Evolutionary conservation across 1,284 basidiomycete genomes (phyloP).

Genomic region (Meira miltonrushii): DNA sequence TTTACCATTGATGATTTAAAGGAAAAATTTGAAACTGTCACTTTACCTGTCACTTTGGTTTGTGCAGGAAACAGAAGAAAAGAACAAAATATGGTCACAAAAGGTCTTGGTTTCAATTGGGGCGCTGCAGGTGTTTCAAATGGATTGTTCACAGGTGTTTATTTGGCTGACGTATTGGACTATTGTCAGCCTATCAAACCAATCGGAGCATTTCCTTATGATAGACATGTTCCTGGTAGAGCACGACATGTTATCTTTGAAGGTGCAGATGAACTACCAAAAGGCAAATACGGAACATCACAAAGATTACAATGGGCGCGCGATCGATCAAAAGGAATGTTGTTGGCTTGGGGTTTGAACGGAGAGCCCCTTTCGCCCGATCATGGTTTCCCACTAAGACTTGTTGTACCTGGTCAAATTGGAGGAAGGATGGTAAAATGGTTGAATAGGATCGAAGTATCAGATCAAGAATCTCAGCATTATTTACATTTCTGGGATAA

Average conservation of each 20-base stretch:
- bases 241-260: constrained; percentile 64
- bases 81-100: constrained; percentile 66
- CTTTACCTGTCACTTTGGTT: constrained; percentile 64
- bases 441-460: constrained; percentile 62
- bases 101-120: constrained; percentile 61
- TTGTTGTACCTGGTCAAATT: constrained; percentile 65
- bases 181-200: constrained; percentile 56
- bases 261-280: constrained; percentile 62
- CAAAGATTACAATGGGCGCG: constrained; percentile 59
- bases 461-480: constrained; percentile 60
- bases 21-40: constrained; percentile 59
- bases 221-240: constrained; percentile 36
- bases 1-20: constrained; percentile 54
- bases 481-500: constrained; percentile 58
- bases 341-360: constrained; percentile 65
- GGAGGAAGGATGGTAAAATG: constrained; percentile 61
- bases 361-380: constrained; percentile 58
- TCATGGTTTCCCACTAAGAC: constrained; percentile 64
- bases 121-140: constrained; percentile 59
- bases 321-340: constrained; percentile 60
- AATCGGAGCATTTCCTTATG: constrained; percentile 41
- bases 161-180: constrained; percentile 61
- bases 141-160: constrained; percentile 66
- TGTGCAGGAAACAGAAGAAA: constrained; percentile 68
- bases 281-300: constrained; percentile 66